Base-by-base conservation (phyloP, 2,329 filamentous ascomycete species). In the Ilyonectria sp. region DNA sequence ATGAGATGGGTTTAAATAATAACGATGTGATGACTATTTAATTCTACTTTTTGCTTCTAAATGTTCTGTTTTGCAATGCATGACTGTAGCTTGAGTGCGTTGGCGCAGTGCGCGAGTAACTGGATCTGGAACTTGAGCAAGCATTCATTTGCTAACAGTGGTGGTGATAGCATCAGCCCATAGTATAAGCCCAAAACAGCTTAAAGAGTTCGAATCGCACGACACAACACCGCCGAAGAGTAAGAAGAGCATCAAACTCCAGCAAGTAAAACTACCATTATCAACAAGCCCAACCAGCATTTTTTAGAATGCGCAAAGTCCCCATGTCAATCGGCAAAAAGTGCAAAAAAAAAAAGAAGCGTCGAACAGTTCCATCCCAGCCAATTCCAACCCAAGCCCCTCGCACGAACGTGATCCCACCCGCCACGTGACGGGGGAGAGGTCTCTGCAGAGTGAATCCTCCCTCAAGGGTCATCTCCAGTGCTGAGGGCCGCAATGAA, bases 401-500 rank as follows among this genome's bases (percentile, higher is more conserved):
- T 68, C 69, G 69, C 84, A 82, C 85, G 84, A 85, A 86, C 88
- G 90, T 91, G 81, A 86, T 92, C 90, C 90, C 89, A 82, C 84
- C 83, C 89, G 90, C 90, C 89, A 91, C 85, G 85, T 86, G 86
- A 90, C 88, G 90, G 89, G 88, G 89, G 87, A 89, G 86, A 90
- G 84, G 80, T 80, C 89, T 91, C 88, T 92, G 90, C 89, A 90
- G 88, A 90, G 90, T 92, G 87, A 91, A 82, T 65, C 90, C 90
- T 91, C 89, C 86, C 90, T 92, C 85, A 89, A 91, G 89, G 76
- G 79, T 92, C 77, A 84, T 89, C 87, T 89, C 87, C 90, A 90
- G 88, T 89, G 87, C 90, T 90, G 87, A 91, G 82, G 89, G 85
- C 82, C 82, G 80, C 83, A 78, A 81, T 43, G 53, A 52, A 47